Evolutionary conservation across 495 filamentous ascomycete genomes (phyloP).

Genomic region (Tuber brumale): DNA sequence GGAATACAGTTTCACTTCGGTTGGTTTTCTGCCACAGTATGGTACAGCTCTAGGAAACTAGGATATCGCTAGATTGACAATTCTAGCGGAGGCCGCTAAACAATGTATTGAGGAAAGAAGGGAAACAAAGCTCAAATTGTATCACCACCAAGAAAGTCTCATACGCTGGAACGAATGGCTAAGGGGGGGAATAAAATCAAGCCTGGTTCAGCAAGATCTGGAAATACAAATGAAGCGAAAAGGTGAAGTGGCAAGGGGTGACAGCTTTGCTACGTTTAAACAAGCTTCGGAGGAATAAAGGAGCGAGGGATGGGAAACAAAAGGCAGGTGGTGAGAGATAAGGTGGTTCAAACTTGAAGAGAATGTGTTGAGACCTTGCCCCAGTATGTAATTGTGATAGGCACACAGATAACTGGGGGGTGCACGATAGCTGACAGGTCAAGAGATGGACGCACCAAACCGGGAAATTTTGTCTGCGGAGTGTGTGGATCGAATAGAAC

Average conservation of each 20-base stretch:
- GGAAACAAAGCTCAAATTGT: not conserved
- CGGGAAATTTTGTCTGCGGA: not conserved
- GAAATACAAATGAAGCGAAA: not conserved
- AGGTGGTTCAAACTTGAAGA: not conserved
- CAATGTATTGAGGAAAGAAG: not conserved
- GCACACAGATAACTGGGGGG: not conserved
- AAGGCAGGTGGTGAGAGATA: not conserved
- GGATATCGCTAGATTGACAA: not conserved
- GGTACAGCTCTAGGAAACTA: not conserved
- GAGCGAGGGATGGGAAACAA: not conserved
- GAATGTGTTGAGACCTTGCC: not conserved
- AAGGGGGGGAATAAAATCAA: not conserved
- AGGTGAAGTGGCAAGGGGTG: not conserved
- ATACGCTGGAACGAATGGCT: not conserved
- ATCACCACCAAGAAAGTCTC: not conserved
- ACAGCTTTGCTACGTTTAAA: not conserved
- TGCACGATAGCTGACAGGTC: not conserved
- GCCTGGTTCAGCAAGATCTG: not conserved
- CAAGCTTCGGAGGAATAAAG: not conserved
- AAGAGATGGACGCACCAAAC: not conserved
- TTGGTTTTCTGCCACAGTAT: not conserved
- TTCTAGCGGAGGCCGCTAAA: not conserved
- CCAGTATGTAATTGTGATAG: not conserved
- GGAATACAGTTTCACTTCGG: constrained; percentile 4
- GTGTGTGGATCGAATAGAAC: not conserved